These are phyloP conservation scores for Myxozyma geophila DNA, from an alignment of 805 yeast genomes.

Conservation along the genomic window DNA sequence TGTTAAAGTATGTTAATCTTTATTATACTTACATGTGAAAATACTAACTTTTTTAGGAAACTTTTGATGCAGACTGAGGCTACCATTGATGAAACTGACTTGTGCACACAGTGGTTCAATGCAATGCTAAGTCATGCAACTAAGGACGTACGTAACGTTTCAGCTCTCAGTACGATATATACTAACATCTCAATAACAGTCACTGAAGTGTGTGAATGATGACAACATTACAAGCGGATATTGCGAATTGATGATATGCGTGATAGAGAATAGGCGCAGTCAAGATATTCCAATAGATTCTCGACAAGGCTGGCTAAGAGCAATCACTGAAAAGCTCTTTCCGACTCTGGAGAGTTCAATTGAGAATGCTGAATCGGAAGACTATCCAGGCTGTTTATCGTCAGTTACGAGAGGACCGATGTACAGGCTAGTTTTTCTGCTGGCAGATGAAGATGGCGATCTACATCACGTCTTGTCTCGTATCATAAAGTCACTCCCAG, in stretches of 20 bases:
- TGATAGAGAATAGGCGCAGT: constrained; percentile 10
- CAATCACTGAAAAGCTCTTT: constrained; percentile 11
- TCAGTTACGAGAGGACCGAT: constrained; percentile 14
- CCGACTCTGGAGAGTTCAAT: background rate
- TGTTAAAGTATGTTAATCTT: constrained; percentile 3
- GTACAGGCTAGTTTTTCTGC: constrained; percentile 7
- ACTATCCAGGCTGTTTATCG: constrained; percentile 15
- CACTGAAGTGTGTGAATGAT: constrained; percentile 1
- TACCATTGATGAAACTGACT: constrained; percentile 9
- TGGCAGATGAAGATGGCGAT: background rate
- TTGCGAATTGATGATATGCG: constrained; percentile 11
- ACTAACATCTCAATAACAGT: background rate
- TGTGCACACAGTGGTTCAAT: constrained; percentile 5
- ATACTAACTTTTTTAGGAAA: constrained; percentile 2
- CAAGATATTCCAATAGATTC: background rate
- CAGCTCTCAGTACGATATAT: background rate
- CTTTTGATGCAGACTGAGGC: background rate
- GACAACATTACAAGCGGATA: constrained; percentile 21
- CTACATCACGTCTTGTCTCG: constrained; percentile 1
- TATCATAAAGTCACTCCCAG: constrained; percentile 13
- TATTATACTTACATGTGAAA: background rate
- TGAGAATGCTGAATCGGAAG: background rate
- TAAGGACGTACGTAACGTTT: constrained; percentile 7
- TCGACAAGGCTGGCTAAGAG: background rate
- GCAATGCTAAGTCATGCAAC: background rate